phyloP scores from a whole-genome alignment of 148 eudicot species.

The Hydrangea macrophylla region DNA sequence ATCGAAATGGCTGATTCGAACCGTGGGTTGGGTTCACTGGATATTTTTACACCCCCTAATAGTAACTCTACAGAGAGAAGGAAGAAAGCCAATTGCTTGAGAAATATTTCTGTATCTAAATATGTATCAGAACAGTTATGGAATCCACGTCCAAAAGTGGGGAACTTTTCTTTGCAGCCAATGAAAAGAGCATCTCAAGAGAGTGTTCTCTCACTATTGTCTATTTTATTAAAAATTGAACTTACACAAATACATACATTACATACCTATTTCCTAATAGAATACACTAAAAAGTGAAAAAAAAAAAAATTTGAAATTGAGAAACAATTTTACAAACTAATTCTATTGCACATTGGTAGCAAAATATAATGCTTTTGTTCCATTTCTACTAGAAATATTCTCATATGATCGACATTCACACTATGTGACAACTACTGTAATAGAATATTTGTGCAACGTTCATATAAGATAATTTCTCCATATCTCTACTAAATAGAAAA shows the following conservation, averaged over 20 bases:
- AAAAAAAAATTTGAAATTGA: no score
- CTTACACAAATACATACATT: neutral
- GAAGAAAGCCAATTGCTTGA: neutral
- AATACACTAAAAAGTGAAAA: neutral
- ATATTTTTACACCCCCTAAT: no score
- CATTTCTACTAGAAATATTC: neutral
- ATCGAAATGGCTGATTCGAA: no score
- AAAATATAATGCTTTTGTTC: neutral
- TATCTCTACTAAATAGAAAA: no score
- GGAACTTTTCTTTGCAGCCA: conserved; percentile 16
- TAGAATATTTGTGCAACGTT: no score
- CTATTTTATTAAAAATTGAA: neutral
- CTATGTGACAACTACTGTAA: no score
- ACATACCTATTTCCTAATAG: neutral
- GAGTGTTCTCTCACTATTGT: neutral
- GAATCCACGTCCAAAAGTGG: conserved; percentile 43
- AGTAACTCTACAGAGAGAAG: neutral
- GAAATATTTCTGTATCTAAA: neutral
- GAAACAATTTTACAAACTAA: neutral
- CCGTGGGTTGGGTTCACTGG: no score
- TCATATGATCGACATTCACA: no score
- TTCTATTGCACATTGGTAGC: neutral
- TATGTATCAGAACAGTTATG: conserved; percentile 16
- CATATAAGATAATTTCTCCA: no score
- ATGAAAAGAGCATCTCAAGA: neutral